These are phyloP conservation scores for Agaricus blazei DNA, from an alignment of 768 basidiomycete genomes.

Conservation along the genomic window DNA sequence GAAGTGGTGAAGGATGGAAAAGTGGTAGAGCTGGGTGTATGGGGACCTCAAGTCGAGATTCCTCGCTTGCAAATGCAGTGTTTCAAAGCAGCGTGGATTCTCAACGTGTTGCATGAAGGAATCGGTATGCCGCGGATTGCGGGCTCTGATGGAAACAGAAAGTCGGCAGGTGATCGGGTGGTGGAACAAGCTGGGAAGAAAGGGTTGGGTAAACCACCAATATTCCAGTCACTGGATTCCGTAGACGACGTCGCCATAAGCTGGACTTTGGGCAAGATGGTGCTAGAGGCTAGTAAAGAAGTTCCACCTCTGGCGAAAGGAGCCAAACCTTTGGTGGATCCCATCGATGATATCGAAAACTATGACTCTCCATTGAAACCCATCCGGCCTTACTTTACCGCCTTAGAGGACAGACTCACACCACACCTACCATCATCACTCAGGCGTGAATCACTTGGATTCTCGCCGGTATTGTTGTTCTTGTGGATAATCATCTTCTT, in stretches of 20 bases:
- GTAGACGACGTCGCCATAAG: conserved; percentile 91
- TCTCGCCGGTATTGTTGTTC: conserved; percentile 62
- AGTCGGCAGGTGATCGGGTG: conserved; percentile 66
- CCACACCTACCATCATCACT: conserved; percentile 65
- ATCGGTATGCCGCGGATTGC: conserved; percentile 91
- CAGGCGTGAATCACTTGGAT: conserved; percentile 61
- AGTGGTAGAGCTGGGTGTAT: conserved; percentile 59
- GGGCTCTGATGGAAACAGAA: conserved; percentile 76
- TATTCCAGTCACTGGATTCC: conserved; percentile 92
- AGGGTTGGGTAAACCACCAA: conserved; percentile 64
- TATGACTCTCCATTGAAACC: conserved; percentile 52
- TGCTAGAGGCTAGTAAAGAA: conserved; percentile 92
- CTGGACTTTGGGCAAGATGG: conserved; percentile 99
- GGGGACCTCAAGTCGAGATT: conserved; percentile 73
- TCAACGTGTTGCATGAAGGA: conserved; percentile 93
- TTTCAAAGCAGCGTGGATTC: conserved; percentile 99
- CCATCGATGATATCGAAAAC: conserved; percentile 60
- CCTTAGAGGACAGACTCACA: conserved; percentile 56
- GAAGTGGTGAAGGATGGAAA: conserved; percentile 57
- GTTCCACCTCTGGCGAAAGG: conserved; percentile 44
- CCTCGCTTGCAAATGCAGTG: conserved; percentile 94
- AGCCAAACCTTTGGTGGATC: conserved; percentile 62
- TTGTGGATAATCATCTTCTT: conserved; percentile 45
- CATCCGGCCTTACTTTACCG: conserved; percentile 55
- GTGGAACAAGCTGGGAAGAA: conserved; percentile 74